These are phyloP conservation scores for Pouteria campechiana DNA, from an alignment of 179 eudicot species.

Conservation along the genomic window DNA sequence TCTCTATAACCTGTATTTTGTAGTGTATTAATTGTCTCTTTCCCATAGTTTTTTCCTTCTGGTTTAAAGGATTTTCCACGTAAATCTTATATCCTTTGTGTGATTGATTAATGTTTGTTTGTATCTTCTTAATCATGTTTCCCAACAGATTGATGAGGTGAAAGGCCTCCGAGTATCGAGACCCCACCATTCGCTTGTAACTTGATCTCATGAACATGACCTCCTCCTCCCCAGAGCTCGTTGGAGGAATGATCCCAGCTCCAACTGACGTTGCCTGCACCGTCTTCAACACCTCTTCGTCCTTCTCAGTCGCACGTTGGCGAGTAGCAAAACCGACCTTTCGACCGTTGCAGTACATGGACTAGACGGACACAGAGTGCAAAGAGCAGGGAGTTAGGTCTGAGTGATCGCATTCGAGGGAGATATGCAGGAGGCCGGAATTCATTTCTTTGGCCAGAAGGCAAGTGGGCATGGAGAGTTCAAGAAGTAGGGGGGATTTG, in stretches of 20 bases:
- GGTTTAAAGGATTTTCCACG: too few relatives aligned
- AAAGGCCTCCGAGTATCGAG: conserved; percentile 66
- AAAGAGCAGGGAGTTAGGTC: conserved; percentile 43
- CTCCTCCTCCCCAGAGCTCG: conserved; percentile 31
- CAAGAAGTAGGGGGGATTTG: conserved; percentile 56
- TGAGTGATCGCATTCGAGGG: conserved; percentile 37
- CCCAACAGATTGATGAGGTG: conserved; percentile 76
- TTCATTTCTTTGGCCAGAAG: conserved; percentile 56
- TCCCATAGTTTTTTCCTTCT: too few relatives aligned
- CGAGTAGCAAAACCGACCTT: conserved; percentile 69
- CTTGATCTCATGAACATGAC: conserved; percentile 87
- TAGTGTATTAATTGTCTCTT: too few relatives aligned
- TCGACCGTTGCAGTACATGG: conserved; percentile 61
- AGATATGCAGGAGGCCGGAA: conserved; percentile 53
- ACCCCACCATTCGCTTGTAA: conserved; percentile 77
- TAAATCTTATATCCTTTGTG: too few relatives aligned
- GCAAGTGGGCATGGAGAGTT: conserved; percentile 61
- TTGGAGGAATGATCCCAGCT: conserved; percentile 63
- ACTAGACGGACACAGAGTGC: conserved; percentile 63
- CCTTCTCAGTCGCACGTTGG: conserved; percentile 31
- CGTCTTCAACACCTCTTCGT: conserved; percentile 34
- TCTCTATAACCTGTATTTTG: too few relatives aligned
- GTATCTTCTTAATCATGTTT: too few relatives aligned
- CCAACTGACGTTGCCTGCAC: conserved; percentile 71
- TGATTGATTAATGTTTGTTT: too few relatives aligned